Conservation (phyloP, 306 rosid genomes). For the Myrica gale region DNA sequence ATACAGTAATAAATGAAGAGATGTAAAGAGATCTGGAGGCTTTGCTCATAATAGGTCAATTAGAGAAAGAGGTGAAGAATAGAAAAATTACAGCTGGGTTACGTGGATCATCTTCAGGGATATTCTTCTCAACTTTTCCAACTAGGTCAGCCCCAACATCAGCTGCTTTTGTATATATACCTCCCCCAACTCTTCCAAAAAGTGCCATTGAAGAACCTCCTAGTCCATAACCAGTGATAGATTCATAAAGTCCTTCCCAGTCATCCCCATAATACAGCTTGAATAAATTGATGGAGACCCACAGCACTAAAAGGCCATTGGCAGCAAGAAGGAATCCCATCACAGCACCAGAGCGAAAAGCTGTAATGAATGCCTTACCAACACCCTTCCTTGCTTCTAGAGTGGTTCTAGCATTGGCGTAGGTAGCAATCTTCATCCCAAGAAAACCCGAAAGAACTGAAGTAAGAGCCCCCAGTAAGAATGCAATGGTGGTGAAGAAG, state of each 20-base stretch:
- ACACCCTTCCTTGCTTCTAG: slow-evolving; percentile 60
- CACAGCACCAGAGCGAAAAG: slow-evolving; percentile 64
- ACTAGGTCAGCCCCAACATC: slow-evolving; percentile 86
- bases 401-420: slow-evolving; percentile 72
- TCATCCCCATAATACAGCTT: slow-evolving; percentile 72
- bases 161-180: slow-evolving; percentile 77
- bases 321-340: slow-evolving; percentile 78
- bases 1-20: slow-evolving; percentile 1
- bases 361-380: slow-evolving; percentile 55
- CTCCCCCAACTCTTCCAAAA: slow-evolving; percentile 77
- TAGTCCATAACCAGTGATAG: slow-evolving; percentile 71
- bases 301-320: slow-evolving; percentile 62
- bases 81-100: slow-evolving; percentile 56
- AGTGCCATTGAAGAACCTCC: slow-evolving; percentile 83
- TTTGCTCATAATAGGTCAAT: not conserved
- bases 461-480: slow-evolving; percentile 62
- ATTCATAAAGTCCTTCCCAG: slow-evolving; percentile 75
- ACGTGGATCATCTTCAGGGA: slow-evolving; percentile 74
- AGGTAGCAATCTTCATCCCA: slow-evolving; percentile 73
- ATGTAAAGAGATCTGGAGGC: not conserved
- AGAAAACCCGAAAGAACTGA: slow-evolving; percentile 63
- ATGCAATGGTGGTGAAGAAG: slow-evolving; percentile 52
- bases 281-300: slow-evolving; percentile 49
- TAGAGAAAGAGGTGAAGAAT: not conserved
- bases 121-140: slow-evolving; percentile 59